These are phyloP conservation scores for Lepidium africanum DNA, from an alignment of 345 rosid genomes.

Conservation along the genomic window DNA sequence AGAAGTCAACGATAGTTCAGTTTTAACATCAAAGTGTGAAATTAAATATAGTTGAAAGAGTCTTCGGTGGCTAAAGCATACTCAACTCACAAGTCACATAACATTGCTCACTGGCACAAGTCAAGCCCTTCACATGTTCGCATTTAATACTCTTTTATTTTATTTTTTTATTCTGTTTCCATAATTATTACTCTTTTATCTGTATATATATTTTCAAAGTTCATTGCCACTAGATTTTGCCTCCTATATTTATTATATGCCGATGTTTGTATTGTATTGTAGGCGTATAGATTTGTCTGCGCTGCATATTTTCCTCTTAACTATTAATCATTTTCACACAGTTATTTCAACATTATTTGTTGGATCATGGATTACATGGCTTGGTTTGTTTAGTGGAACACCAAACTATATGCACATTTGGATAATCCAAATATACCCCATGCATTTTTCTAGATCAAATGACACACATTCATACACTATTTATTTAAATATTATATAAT, in stretches of 20 bases:
- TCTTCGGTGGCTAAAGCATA: conserved; percentile 18
- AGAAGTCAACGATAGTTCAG: background rate
- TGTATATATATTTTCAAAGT: conserved; percentile 1
- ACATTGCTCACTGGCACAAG: conserved; percentile 13
- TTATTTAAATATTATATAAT: no score
- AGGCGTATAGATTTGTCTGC: background rate
- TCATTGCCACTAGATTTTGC: conserved; percentile 11
- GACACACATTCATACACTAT: no score
- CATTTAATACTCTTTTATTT: conserved; percentile 14
- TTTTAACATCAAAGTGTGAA: background rate
- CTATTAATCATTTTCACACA: background rate
- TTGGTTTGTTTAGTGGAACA: background rate
- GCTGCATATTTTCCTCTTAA: background rate
- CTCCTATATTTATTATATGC: conserved; percentile 11
- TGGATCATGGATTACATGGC: background rate
- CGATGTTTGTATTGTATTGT: background rate
- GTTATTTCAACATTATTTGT: background rate
- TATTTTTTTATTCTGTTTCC: background rate
- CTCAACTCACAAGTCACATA: background rate
- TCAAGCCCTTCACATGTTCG: conserved; percentile 28
- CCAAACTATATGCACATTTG: no score
- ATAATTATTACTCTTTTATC: background rate
- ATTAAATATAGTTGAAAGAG: background rate
- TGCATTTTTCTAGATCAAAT: no score
- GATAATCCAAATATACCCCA: no score